Evolutionary conservation across 1,284 basidiomycete genomes (phyloP), one percentile per base, ranked within the genome.

Genomic region (Trametes sp.): DNA sequence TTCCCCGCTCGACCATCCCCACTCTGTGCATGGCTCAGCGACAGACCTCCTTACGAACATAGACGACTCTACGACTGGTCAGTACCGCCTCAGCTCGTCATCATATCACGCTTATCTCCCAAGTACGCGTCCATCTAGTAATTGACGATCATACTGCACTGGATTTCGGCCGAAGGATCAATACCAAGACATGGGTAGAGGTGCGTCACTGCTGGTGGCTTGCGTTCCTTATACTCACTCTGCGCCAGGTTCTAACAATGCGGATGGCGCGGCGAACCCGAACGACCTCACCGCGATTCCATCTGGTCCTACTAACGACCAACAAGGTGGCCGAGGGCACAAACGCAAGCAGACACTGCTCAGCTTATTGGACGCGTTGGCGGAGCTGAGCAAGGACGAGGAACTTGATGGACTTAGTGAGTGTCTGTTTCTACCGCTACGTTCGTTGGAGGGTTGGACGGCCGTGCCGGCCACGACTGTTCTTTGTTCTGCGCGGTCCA

Each of bases 311-410:
- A 53, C 59, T 1, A 38, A 49, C 21, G 56, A 68, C 56, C 59
- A 64, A 57, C 26, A 63, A 53, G 51, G 69, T 38, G 14, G 52
- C 14, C 58, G 61, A 19, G 61, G 63, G 72, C 65, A 73, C 72
- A 57, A 73, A 63, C 78, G 88, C 45, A 86, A 83, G 69, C 84
- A 89, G 69, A 89, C 88, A 0, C 81, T 91, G 55, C 74, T 89
- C 44, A 88, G 81, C 65, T 74, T 91, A 64, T 81, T 93, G 55
- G 88, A 92, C 66, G 80, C 81, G 38, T 70, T 85, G 64, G 83
- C 86, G 65, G 84, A 91, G 61, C 69, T 92, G 64, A 81, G 82
- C 70, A 80, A 82, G 57, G 83, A 85, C 54, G 81, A 79, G n/a
- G 78, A 76, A 36, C 63, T 79, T n/a, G 80, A 77, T 16, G 64